phyloP scores from a whole-genome alignment of 2,329 filamentous ascomycete species.

The Scortechinia acanthostroma region DNA sequence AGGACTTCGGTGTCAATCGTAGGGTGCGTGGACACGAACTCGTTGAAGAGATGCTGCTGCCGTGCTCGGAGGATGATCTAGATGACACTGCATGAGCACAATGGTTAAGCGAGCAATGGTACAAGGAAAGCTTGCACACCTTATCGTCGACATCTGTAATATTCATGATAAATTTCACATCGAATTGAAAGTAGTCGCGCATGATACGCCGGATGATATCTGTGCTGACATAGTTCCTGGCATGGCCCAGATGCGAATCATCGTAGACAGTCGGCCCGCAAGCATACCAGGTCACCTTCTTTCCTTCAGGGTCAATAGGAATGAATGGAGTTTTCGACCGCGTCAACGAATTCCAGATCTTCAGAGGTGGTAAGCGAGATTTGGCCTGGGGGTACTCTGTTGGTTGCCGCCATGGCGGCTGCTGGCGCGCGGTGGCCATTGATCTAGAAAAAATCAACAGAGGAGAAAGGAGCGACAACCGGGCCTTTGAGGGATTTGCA shows the following conservation, averaged over 20 bases:
- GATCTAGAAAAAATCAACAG: not conserved
- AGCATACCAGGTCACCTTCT: conserved; percentile 77
- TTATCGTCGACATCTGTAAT: conserved; percentile 80
- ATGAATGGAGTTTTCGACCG: conserved; percentile 68
- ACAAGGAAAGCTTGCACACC: conserved; percentile 25
- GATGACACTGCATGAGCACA: conserved; percentile 4
- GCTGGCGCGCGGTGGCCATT: not conserved
- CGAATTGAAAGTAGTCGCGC: conserved; percentile 74
- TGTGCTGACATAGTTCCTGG: conserved; percentile 82
- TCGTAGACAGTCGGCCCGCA: conserved; percentile 85
- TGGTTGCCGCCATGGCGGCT: conserved; percentile 2
- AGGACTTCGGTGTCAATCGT: conserved; percentile 1
- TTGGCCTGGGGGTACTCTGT: not conserved
- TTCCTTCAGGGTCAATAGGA: conserved; percentile 50
- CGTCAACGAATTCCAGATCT: conserved; percentile 76
- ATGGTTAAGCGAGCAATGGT: conserved; percentile 4
- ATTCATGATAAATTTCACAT: conserved; percentile 86
- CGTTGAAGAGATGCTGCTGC: conserved; percentile 48
- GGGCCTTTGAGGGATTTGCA: not conserved
- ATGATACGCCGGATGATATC: conserved; percentile 82
- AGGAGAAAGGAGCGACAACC: not conserved
- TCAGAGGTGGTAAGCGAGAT: conserved; percentile 27
- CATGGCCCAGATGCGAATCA: conserved; percentile 75
- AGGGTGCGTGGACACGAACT: conserved; percentile 50
- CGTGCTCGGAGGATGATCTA: conserved; percentile 54